Evolutionary conservation across 2,329 filamentous ascomycete genomes (phyloP).

Genomic region (Phaeosphaeriaceae sp.): DNA sequence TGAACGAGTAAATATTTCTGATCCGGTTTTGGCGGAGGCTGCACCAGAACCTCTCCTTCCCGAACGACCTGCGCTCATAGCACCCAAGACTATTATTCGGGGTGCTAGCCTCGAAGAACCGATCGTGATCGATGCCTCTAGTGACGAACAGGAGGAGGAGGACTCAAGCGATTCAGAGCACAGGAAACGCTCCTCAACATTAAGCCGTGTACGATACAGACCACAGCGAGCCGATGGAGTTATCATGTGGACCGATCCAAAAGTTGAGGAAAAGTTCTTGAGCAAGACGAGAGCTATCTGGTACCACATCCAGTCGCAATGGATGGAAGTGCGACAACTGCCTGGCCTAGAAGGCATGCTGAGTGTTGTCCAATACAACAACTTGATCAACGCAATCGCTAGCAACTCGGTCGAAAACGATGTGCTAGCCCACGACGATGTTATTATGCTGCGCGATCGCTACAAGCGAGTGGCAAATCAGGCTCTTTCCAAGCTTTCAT

Average conservation of each 20-base stretch:
- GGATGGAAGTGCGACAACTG: neutral
- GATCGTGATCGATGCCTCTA: neutral
- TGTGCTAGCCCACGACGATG: neutral
- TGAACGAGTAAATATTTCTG: neutral
- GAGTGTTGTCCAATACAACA: neutral
- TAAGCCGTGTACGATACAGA: neutral
- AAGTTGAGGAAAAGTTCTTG: neutral
- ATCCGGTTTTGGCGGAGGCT: neutral
- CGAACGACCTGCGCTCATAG: neutral
- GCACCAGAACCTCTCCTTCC: neutral
- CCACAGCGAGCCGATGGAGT: constrained; percentile 1
- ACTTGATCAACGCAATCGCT: constrained; percentile 1
- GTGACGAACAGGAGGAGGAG: neutral
- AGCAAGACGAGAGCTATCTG: neutral
- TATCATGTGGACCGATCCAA: neutral
- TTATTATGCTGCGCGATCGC: neutral
- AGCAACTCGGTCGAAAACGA: neutral
- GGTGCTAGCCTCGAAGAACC: neutral
- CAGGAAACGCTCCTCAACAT: neutral
- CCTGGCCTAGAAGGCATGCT: neutral
- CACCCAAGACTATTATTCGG: neutral
- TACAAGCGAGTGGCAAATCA: neutral
- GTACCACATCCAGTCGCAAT: neutral
- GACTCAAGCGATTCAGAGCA: neutral
- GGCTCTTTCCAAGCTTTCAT: constrained; percentile 1